Conservation (phyloP, 1,284 basidiomycete species). For the Ustilago bromivora region DNA sequence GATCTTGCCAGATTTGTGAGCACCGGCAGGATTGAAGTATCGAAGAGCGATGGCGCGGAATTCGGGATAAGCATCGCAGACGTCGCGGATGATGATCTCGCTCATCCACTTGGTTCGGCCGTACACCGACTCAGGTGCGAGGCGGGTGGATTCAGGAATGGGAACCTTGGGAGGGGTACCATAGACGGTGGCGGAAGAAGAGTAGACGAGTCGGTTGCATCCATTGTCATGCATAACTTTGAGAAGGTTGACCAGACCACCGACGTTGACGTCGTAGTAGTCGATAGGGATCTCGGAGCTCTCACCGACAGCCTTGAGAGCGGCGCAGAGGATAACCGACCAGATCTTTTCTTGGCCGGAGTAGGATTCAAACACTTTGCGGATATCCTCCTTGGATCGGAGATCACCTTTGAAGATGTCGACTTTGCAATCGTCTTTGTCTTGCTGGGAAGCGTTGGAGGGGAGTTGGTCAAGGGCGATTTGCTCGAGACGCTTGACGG, state of each 20-base stretch:
- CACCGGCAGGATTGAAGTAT: slow-evolving; percentile 98
- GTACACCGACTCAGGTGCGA: slow-evolving; percentile 92
- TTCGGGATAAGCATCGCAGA: slow-evolving; percentile 81
- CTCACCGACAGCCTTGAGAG: slow-evolving; percentile 98
- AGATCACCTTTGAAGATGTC: slow-evolving; percentile 72
- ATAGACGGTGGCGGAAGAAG: slow-evolving; percentile 98
- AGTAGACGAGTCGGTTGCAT: slow-evolving; percentile 90
- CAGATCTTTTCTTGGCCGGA: slow-evolving; percentile 75
- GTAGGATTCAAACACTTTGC: slow-evolving; percentile 60
- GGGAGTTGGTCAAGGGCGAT: slow-evolving; percentile 80
- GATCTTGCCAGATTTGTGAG: slow-evolving; percentile 93
- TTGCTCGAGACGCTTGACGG: slow-evolving; percentile 80
- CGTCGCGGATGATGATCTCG: slow-evolving; percentile 89
- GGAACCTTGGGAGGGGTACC: slow-evolving; percentile 92
- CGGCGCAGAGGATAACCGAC: slow-evolving; percentile 96
- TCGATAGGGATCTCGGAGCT: slow-evolving; percentile 92
- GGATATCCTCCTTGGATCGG: slow-evolving; percentile 57
- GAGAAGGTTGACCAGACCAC: slow-evolving; percentile 64
- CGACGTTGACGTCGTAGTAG: slow-evolving; percentile 69
- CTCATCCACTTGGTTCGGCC: slow-evolving; percentile 95
- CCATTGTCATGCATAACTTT: slow-evolving; percentile 81
- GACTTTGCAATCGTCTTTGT: slow-evolving; percentile 81
- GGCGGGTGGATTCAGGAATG: slow-evolving; percentile 90
- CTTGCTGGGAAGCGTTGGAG: slow-evolving; percentile 74
- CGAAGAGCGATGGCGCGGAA: slow-evolving; percentile 87